phyloP scores from a whole-genome alignment of 805 yeast species.

The Candida ovalis region DNA sequence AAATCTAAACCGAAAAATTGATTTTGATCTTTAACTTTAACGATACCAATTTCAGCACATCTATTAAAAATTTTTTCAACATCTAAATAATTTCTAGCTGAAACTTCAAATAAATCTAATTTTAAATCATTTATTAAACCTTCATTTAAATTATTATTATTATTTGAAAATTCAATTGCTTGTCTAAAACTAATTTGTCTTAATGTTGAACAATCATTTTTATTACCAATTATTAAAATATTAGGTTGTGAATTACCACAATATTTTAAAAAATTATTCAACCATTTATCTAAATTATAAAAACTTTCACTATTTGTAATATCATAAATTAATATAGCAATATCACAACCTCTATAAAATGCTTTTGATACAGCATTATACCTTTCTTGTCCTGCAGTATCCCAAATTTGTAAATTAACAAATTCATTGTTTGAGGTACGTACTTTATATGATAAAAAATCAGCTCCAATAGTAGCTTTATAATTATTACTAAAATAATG shows the following conservation, averaged over 20 bases:
- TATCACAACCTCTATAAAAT: constrained; percentile 57
- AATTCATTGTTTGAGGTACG: constrained; percentile 11
- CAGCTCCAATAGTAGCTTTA: constrained; percentile 58
- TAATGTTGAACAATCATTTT: constrained; percentile 35
- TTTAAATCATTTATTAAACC: constrained; percentile 23
- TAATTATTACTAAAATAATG: constrained; percentile 53
- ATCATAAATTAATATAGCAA: constrained; percentile 51
- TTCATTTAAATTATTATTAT: constrained; percentile 14
- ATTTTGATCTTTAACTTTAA: constrained; percentile 13
- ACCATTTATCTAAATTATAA: constrained; percentile 42
- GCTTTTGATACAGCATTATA: constrained; percentile 61
- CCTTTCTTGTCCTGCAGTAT: constrained; percentile 94
- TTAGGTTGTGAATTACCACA: constrained; percentile 46
- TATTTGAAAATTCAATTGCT: constrained; percentile 27
- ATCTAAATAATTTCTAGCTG: constrained; percentile 25
- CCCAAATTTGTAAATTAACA: constrained; percentile 68
- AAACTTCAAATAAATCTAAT: constrained; percentile 27
- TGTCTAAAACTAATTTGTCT: constrained; percentile 30
- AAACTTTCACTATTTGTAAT: constrained; percentile 49
- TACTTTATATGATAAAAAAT: constrained; percentile 44
- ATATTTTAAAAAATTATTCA: constrained; percentile 43
- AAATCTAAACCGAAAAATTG: constrained; percentile 20
- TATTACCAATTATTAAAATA: constrained; percentile 51
- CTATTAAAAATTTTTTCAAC: constrained; percentile 26
- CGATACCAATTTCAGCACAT: constrained; percentile 25